Evolutionary conservation across 192 early-diverging fungal genomes (phyloP).

Genomic region (Pilobolus umbonatus): DNA sequence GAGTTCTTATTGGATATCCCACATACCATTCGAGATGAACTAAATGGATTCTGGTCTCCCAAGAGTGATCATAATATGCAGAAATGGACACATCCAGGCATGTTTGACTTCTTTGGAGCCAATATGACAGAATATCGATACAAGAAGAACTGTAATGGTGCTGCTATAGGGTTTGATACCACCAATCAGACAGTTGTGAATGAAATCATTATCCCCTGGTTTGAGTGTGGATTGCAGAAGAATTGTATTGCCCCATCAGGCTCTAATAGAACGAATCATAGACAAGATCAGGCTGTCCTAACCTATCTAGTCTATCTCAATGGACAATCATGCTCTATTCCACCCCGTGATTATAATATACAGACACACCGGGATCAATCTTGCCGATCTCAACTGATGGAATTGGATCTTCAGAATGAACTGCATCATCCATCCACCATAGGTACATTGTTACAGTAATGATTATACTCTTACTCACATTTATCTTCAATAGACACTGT

Average conservation of each 20-base stretch:
- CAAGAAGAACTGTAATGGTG: constrained; percentile 47
- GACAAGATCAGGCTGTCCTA: constrained; percentile 52
- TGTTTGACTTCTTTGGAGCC: constrained; percentile 41
- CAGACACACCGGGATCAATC: constrained; percentile 44
- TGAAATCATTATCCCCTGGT: constrained; percentile 41
- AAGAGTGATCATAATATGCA: constrained; percentile 37
- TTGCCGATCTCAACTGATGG: constrained; percentile 35
- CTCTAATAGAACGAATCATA: constrained; percentile 44
- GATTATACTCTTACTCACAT: neutral
- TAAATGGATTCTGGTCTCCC: constrained; percentile 50
- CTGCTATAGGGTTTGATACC: constrained; percentile 44
- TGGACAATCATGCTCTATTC: constrained; percentile 31
- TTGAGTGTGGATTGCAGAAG: constrained; percentile 37
- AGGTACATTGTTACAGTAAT: constrained; percentile 12
- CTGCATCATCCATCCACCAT: constrained; percentile 25
- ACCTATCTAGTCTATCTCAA: constrained; percentile 41
- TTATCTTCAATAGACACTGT: constrained; percentile 8
- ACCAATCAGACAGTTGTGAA: constrained; percentile 32
- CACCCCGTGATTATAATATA: constrained; percentile 37
- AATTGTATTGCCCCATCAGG: constrained; percentile 50
- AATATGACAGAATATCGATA: constrained; percentile 30
- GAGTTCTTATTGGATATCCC: constrained; percentile 32
- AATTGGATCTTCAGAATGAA: constrained; percentile 11
- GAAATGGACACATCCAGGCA: constrained; percentile 42
- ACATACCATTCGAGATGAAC: constrained; percentile 5